phyloP scores from a whole-genome alignment of 2,329 filamentous ascomycete genomes.

The Aspergillus floridensis region DNA sequence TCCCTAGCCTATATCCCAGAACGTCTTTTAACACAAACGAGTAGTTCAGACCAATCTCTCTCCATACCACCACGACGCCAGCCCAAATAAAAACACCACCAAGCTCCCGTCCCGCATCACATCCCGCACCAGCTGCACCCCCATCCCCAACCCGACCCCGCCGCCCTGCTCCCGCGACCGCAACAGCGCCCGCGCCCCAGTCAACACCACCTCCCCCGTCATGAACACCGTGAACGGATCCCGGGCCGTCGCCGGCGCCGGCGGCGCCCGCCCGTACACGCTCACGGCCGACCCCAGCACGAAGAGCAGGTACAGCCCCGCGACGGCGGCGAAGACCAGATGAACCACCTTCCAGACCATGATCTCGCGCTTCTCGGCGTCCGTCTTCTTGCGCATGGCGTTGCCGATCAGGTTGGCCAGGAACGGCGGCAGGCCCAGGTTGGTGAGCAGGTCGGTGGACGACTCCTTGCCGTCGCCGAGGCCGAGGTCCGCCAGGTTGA shows the following conservation, averaged over 20 bases:
- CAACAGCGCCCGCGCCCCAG: slow-evolving; percentile 34
- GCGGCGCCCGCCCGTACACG: slow-evolving; percentile 40
- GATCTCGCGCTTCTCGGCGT: slow-evolving; percentile 35
- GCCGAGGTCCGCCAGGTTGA: neutral
- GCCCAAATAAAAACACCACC: slow-evolving; percentile 45
- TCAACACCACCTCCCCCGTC: slow-evolving; percentile 47
- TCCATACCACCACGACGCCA: slow-evolving; percentile 41
- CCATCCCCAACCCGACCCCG: slow-evolving; percentile 26
- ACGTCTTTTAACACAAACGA: no score
- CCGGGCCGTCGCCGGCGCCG: slow-evolving; percentile 45
- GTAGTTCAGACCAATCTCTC: slow-evolving; percentile 25
- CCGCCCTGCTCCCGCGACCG: slow-evolving; percentile 25
- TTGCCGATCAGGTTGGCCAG: slow-evolving; percentile 41
- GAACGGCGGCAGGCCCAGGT: slow-evolving; percentile 45
- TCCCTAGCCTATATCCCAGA: no score
- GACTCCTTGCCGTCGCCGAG: neutral
- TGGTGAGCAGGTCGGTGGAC: slow-evolving; percentile 31
- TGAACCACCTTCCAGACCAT: slow-evolving; percentile 58
- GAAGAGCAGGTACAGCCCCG: slow-evolving; percentile 54
- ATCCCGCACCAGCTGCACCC: slow-evolving; percentile 39
- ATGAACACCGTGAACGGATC: slow-evolving; percentile 48
- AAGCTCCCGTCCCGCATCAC: slow-evolving; percentile 45
- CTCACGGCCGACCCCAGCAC: slow-evolving; percentile 36
- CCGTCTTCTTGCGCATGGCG: slow-evolving; percentile 37
- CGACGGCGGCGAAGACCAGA: slow-evolving; percentile 55